Base-by-base conservation (phyloP, 495 filamentous ascomycete genomes). In the Tuber indicum region DNA sequence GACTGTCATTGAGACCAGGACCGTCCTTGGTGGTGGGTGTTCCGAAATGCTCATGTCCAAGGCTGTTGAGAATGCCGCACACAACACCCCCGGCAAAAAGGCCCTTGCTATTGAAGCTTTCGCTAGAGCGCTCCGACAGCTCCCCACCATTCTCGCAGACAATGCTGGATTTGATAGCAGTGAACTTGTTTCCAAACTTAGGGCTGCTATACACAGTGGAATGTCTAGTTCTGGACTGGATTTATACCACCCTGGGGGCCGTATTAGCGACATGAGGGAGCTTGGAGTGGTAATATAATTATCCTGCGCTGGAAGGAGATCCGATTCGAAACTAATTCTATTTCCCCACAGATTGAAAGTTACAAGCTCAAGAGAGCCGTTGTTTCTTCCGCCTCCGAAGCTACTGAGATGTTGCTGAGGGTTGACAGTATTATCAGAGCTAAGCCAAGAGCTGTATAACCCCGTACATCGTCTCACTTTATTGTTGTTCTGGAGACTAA, bases 31-130 rank as follows among this genome's bases (percentile, higher is more conserved):
- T 43, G 96, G 96, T 83, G 96, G 96, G 26, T 98, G 94, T 82
- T 94, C 94, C 0, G 96, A 99, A 89, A 98, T 97, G 95, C 86
- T 97, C 75, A 99, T 99, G 96, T 92, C 94, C 77, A 97, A 97
- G 86, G 96, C 96, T 66, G 96, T 98, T 58, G 96, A 98, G 83
- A 91, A 93, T 72, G 94, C 94, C 26, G 94, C 95, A 12, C 93
- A 95, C 73, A 95, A 97, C 83, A 93, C 96, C 21, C 93, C 94
- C 47, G 96, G 96, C 82, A 99, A 99, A 91, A 96, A 94, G 86
- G 94, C 96, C 76, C 88, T 97, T 77, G 96, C 96, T 10, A 95
- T 98, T 36, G 91, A 95, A 81, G 88, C 93, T 0, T 99, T 98
- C 82, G 92, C 95, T 9, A 89, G 89, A 69, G 96, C 96, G 26